A percentile compares a stretch with the other conserved stretches of the same genome.
phyloP scores from a whole-genome alignment of 352 stramenopile species.

The Phytophthora podocarpi region DNA sequence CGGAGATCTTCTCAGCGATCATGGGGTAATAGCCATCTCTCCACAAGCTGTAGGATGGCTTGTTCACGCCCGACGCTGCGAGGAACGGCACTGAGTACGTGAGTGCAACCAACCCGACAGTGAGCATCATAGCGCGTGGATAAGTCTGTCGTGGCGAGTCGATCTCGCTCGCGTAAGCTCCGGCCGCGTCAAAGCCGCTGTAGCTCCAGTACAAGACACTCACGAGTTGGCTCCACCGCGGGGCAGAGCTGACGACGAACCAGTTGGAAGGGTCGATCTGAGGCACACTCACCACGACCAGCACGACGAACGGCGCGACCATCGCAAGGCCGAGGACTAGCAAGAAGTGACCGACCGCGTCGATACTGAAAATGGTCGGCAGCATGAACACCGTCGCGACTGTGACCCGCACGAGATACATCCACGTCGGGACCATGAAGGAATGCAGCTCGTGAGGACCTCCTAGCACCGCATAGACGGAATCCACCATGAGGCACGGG shows the following conservation, averaged over 20 bases:
- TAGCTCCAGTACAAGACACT: conserved; percentile 98
- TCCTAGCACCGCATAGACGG: conserved; percentile 52
- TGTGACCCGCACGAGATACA: conserved; percentile 51
- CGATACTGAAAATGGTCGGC: conserved; percentile 79
- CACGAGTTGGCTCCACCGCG: conserved; percentile 84
- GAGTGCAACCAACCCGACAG: conserved; percentile 79
- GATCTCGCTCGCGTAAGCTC: conserved; percentile 93
- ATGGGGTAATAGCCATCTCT: conserved; percentile 91
- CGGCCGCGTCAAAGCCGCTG: conserved; percentile 94
- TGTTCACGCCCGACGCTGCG: conserved; percentile 85
- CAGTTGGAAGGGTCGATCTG: conserved; percentile 65
- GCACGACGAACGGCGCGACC: conserved; percentile 92
- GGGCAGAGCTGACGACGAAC: conserved; percentile 63
- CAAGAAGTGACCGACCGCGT: conserved; percentile 88
- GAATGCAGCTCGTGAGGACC: conserved; percentile 29
- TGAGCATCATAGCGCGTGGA: conserved; percentile 87
- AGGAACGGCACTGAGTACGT: conserved; percentile 93
- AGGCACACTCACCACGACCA: conserved; percentile 67
- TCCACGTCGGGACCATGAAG: conserved; percentile 55
- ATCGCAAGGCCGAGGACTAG: conserved; percentile 87
- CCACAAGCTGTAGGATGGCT: conserved; percentile 85
- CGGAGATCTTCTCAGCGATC: conserved; percentile 87
- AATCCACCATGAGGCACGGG: conserved; percentile 75
- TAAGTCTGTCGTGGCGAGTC: conserved; percentile 84
- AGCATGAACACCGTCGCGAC: conserved; percentile 65